Conservation (phyloP, 306 rosid genomes). For the Parietaria judaica region DNA sequence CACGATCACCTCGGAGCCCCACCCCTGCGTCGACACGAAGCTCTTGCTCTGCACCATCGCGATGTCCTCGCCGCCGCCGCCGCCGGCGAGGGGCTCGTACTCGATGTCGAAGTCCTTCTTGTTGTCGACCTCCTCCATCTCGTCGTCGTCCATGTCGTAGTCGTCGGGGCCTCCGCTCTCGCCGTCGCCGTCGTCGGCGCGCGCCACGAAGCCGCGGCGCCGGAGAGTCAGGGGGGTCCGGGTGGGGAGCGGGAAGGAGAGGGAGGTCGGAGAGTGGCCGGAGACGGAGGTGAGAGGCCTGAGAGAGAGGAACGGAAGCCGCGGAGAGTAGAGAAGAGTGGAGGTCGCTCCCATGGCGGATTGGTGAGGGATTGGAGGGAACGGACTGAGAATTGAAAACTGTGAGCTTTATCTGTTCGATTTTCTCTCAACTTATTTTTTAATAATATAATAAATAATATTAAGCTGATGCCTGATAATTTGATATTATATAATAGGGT, state of each 20-base stretch:
- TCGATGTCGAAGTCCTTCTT: constrained; percentile 89
- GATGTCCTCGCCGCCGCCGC: constrained; percentile 41
- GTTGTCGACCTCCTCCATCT: constrained; percentile 79
- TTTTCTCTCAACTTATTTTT: not conserved
- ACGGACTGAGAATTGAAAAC: not conserved
- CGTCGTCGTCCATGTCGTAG: constrained; percentile 84
- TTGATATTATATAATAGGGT: no score
- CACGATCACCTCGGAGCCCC: constrained; percentile 78
- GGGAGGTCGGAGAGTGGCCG: constrained; percentile 7
- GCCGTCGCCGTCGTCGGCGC: constrained; percentile 58
- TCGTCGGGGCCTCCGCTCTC: constrained; percentile 58
- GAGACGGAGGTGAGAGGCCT: constrained; percentile 13
- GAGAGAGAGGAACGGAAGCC: constrained; percentile 16
- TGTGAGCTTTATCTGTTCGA: constrained; percentile 3
- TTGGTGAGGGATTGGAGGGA: constrained; percentile 17
- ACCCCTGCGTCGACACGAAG: constrained; percentile 66
- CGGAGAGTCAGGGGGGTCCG: constrained; percentile 24
- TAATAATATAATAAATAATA: no score
- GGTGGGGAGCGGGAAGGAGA: constrained; percentile 18
- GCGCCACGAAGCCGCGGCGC: constrained; percentile 41
- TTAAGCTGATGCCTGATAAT: no score
- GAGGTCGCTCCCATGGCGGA: constrained; percentile 21
- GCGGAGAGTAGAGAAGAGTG: constrained; percentile 32
- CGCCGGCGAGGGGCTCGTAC: constrained; percentile 47
- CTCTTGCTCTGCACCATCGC: constrained; percentile 49